These are phyloP conservation scores for Leptographium procerum DNA, from an alignment of 2,329 filamentous ascomycete species.

Conservation along the genomic window DNA sequence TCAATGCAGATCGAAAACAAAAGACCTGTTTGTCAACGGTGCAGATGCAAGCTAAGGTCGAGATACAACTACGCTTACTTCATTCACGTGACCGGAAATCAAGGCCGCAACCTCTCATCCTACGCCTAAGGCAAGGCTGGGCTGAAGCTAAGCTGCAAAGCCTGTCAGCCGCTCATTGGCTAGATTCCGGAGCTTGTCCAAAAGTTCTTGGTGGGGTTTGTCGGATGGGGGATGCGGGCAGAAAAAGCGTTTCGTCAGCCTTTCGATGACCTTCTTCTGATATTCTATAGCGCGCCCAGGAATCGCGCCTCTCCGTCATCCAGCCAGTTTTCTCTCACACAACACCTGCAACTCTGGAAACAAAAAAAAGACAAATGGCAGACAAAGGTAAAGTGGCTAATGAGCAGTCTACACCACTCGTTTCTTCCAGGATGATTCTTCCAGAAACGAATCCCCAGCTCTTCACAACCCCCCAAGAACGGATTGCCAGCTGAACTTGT, in stretches of 20 bases:
- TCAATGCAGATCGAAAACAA: too few species aligned
- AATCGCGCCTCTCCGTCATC: neutral
- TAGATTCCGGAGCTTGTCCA: too few species aligned
- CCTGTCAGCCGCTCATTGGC: neutral
- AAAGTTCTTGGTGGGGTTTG: neutral
- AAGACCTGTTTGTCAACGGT: too few species aligned
- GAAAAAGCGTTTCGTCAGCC: neutral
- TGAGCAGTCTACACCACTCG: slow-evolving; percentile 1
- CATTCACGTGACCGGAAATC: too few species aligned
- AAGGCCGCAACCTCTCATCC: too few species aligned
- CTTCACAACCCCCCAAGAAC: neutral
- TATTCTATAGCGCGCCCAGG: neutral
- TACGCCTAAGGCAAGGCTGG: neutral
- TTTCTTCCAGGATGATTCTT: too few species aligned
- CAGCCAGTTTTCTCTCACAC: neutral
- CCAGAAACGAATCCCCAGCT: too few species aligned
- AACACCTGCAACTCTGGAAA: neutral
- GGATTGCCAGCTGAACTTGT: too few species aligned
- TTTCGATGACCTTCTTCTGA: neutral
- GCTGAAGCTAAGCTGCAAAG: neutral
- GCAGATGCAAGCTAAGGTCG: too few species aligned
- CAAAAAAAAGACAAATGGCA: slow-evolving; percentile 21
- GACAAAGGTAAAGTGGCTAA: slow-evolving; percentile 25
- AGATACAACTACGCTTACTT: too few species aligned
- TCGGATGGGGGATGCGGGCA: neutral